Base-by-base conservation (phyloP, 768 basidiomycete species). In the Atractiella rhizophila region DNA sequence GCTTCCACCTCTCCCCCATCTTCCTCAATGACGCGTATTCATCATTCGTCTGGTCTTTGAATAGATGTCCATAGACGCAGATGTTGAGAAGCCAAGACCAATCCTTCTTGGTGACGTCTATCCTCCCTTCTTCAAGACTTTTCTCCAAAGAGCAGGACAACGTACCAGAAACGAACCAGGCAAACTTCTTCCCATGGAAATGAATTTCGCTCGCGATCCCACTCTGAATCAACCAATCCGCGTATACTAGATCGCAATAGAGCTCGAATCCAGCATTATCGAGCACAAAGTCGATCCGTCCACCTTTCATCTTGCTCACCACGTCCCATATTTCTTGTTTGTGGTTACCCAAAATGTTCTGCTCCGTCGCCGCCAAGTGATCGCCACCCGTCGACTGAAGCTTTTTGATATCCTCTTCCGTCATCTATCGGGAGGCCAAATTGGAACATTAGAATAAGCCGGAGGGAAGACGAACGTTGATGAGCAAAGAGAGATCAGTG, bases 371-470 rank as follows among this genome's bases (percentile, higher is more conserved):
- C 3, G 85, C 85, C 33, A 94, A 72, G 46, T 81, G 72, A 34
- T 83, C 86, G n/a, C 83, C 82, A 10, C 85, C 86, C 15, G 85
- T 88, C 12, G 83, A 85, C 56, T 94, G 86, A n/a, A 91, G 66
- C 34, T 75, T 70, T 57, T 83, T 85, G 62, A 94, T 91, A 58
- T 91, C 85, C 24, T 91, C 85, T 60, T 94, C 86, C 6, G 78
- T 78, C 85, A 91, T 88, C 11, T 6, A 5, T 18, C 10, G 24
- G 20, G 20, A 48, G 21, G 18, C 9, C 25, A 13, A 10, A 35
- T 13, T 35, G 10, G 10, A 18, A 35, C 15, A 13, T 35, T 11
- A 15, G 11, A 11, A 21, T 30, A 25, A 20, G 33, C 9, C 19
- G 27, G 18, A 3, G 18, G 13, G 9, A 7, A 11, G 1, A 44